Evolutionary conservation across 306 rosid genomes (phyloP), one percentile per base, ranked within the genome.

Genomic region (Cicer cuneatum): DNA sequence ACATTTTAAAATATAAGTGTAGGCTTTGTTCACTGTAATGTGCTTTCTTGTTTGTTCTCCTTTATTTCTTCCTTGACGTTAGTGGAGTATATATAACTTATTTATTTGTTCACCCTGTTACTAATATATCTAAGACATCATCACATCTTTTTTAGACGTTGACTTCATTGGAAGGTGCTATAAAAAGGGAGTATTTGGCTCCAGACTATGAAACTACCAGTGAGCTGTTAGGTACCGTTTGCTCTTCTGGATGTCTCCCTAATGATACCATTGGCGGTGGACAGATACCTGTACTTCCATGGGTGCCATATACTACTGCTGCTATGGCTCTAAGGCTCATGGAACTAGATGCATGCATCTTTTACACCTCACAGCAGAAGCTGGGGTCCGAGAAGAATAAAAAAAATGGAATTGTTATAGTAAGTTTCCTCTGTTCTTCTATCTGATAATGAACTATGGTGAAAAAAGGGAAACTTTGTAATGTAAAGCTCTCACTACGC

Each of bases 261-360:
- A 46, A 57, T 57, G 60, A 70, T 79, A 75, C 71, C 66, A 29
- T 60, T 19, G 39, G 41, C 70, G 76, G 65, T 59, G 82, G 79
- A 72, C 79, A 76, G 29, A 81, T 73, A 41, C 85, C 82, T 58
- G 57, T 84, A 11, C 90, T 91, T 69, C 90, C 97, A 41, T 91
- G 97, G 97, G 66, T 89, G 68, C 92, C 97, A 10, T 81, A 10
- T 57, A 91, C 94, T 59, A 85, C 90, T 10, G 86, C 92, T 79
- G 93, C 94, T 54, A 89, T 87, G 69, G 86, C 88, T 46, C 79
- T 89, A 37, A 89, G 97, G 85, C 86, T 89, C 72, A 51, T 91
- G 90, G 92, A 91, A 74, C 91, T 89, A 6, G 92, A 91, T 73
- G 47, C 81, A 5, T 87, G 92, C 73, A 45, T 78, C 83, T 84